Base-by-base conservation (phyloP, 441 rosid genomes). In the Breynia disticha region DNA sequence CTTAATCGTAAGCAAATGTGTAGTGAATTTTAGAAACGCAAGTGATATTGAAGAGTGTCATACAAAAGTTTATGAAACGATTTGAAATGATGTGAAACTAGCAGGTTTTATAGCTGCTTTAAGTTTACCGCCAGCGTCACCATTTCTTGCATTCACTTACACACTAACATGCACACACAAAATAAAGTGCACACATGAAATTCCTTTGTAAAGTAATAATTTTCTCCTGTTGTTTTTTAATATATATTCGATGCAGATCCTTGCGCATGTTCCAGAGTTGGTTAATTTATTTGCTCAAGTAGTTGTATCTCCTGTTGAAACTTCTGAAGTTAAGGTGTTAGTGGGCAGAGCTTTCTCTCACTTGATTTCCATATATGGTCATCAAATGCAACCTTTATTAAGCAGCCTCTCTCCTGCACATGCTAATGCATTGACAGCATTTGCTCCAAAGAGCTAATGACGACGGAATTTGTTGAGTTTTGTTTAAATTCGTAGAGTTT, bases 221-320 rank as follows among this genome's bases (percentile, higher is more conserved):
- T 2, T 24, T 2, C 7, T 24, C 32, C 32, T 28, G 35, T 2
- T 52, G 42, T 58, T 44, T 56, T 54, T 59, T 48, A 38, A 39
- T 16, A 52, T 21, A 42, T 17, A 43, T 46, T 56, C 46, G 52
- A 67, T 52, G 44, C 87, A 94, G 97, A 84, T 90, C 50, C 82
- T 94, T 14, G 49, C 86, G 19, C 81, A 74, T 51, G 91, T 82
- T 39, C 96, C 96, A 0, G 96, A 94, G 60, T 67, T 94, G 76
- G 83, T 94, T 50, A 85, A 78, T 72, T 63, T 94, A 48, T 90
- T 94, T 62, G 99, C 90, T 21, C 86, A 82, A 79, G 97, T 94
- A 24, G 72, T 75, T 54, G 87, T 81, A 52, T 87, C 99, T 15
- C 90, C 91, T 2, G 72, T 64, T 3, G 99, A 94, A 72, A 83